These are phyloP conservation scores for Entophlyctis luteolus DNA, from an alignment of 192 early-diverging fungal genomes.

Conservation along the genomic window DNA sequence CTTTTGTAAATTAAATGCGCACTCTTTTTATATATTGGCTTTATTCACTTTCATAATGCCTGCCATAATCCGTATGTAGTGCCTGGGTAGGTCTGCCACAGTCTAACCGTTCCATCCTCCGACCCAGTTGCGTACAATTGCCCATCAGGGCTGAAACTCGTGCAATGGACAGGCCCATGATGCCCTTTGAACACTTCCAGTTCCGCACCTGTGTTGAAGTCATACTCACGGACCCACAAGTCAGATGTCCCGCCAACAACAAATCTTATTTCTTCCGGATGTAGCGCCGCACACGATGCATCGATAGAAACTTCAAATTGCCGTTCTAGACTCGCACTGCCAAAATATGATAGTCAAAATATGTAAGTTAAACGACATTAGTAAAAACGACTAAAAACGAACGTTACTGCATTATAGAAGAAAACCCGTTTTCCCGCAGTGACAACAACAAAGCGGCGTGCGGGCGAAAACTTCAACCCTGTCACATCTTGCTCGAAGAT, in stretches of 20 bases:
- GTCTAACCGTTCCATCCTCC: conserved; percentile 82
- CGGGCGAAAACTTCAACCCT: conserved; percentile 69
- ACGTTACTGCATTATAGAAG: conserved; percentile 71
- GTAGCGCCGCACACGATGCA: conserved; percentile 76
- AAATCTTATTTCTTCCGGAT: conserved; percentile 73
- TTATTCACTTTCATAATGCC: neutral
- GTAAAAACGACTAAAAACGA: conserved; percentile 26
- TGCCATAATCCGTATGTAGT: conserved; percentile 78
- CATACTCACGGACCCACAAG: conserved; percentile 80
- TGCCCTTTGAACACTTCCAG: conserved; percentile 79
- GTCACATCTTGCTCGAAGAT: conserved; percentile 65
- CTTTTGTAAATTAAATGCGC: too few relatives aligned
- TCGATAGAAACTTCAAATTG: conserved; percentile 41
- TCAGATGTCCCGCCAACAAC: conserved; percentile 77
- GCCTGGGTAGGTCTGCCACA: conserved; percentile 84
- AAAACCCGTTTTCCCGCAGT: conserved; percentile 72
- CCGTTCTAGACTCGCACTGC: conserved; percentile 36
- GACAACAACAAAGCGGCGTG: conserved; percentile 70
- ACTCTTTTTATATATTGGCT: too few relatives aligned
- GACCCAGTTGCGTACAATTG: conserved; percentile 82
- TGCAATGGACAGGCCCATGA: conserved; percentile 84
- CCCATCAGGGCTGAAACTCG: conserved; percentile 88
- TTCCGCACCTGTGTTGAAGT: conserved; percentile 72
- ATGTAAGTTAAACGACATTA: neutral
- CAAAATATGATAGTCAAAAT: neutral